Conservation (phyloP, 139 green algal species). For the Edaphochlamys debaryana region DNA sequence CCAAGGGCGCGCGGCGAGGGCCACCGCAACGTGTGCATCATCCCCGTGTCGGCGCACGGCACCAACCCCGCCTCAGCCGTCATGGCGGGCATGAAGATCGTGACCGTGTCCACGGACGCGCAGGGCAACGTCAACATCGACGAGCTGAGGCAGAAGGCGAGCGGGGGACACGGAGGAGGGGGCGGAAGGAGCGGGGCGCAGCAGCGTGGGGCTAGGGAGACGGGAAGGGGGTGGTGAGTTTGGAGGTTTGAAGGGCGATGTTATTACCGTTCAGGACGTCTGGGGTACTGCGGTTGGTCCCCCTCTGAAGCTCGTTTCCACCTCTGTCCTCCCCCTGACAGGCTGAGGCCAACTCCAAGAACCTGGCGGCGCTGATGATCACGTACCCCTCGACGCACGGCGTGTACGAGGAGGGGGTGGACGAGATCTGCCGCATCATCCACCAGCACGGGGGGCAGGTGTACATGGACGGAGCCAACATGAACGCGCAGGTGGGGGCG, state of each 20-base stretch:
- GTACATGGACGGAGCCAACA: slow-evolving; percentile 99
- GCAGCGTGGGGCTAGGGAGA: no score
- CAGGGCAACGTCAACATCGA: slow-evolving; percentile 94
- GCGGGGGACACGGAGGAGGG: no score
- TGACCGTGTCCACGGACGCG: slow-evolving; percentile 85
- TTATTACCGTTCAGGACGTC: no score
- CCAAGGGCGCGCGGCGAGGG: slow-evolving; percentile 74
- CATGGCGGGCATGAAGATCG: slow-evolving; percentile 98
- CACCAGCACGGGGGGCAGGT: slow-evolving; percentile 96
- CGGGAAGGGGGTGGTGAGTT: no score
- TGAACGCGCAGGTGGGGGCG: slow-evolving; percentile 97
- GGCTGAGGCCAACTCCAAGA: no score
- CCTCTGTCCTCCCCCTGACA: no score
- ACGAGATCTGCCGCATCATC: slow-evolving; percentile 97
- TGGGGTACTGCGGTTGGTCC: no score
- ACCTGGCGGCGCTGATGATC: slow-evolving; percentile 98
- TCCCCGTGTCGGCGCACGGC: slow-evolving; percentile 96
- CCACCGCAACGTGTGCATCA: slow-evolving; percentile 98
- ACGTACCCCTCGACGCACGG: slow-evolving; percentile 99
- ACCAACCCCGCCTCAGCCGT: slow-evolving; percentile 97
- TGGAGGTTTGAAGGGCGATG: no score
- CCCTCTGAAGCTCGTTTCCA: no score
- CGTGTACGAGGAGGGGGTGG: slow-evolving; percentile 98
- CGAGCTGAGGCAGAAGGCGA: slow-evolving; percentile 69
- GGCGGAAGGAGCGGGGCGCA: no score